These are phyloP conservation scores for Aurinia saxatilis DNA, from an alignment of 345 rosid genomes.

Conservation along the genomic window DNA sequence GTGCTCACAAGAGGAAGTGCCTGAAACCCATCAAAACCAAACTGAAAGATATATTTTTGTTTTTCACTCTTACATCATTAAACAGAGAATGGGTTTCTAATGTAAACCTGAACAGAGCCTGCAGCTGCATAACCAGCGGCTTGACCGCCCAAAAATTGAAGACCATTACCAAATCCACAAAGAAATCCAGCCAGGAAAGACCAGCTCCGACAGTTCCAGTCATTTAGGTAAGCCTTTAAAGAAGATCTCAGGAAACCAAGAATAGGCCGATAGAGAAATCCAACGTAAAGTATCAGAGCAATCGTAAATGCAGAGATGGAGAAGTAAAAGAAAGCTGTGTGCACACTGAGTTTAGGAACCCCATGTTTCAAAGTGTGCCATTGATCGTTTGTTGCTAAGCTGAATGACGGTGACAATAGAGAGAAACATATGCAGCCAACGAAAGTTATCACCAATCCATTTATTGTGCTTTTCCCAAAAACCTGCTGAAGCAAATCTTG, in stretches of 20 bases:
- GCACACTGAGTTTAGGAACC: conserved; percentile 58
- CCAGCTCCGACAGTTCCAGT: conserved; percentile 82
- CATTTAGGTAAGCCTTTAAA: conserved; percentile 53
- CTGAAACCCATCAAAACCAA: conserved; percentile 34
- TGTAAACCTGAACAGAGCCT: conserved; percentile 63
- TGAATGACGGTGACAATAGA: conserved; percentile 80
- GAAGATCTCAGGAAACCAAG: conserved; percentile 55
- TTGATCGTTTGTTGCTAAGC: conserved; percentile 83
- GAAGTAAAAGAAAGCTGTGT: conserved; percentile 78
- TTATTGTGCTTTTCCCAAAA: conserved; percentile 54
- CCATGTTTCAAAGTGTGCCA: conserved; percentile 67
- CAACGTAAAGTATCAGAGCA: conserved; percentile 49
- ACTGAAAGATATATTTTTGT: neutral
- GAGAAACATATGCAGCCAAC: conserved; percentile 74
- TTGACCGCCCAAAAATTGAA: conserved; percentile 86
- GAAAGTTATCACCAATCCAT: conserved; percentile 55
- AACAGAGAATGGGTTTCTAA: neutral
- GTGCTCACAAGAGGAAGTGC: conserved; percentile 92
- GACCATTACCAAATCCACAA: conserved; percentile 81
- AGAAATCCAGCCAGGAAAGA: conserved; percentile 71
- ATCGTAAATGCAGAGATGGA: conserved; percentile 52
- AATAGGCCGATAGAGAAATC: conserved; percentile 58
- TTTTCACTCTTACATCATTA: too few species aligned
- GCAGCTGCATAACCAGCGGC: conserved; percentile 97
- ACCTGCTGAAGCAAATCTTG: conserved; percentile 37